These are phyloP conservation scores for Thielaviopsis euricoi DNA, from an alignment of 2,329 filamentous ascomycete species.

Conservation along the genomic window DNA sequence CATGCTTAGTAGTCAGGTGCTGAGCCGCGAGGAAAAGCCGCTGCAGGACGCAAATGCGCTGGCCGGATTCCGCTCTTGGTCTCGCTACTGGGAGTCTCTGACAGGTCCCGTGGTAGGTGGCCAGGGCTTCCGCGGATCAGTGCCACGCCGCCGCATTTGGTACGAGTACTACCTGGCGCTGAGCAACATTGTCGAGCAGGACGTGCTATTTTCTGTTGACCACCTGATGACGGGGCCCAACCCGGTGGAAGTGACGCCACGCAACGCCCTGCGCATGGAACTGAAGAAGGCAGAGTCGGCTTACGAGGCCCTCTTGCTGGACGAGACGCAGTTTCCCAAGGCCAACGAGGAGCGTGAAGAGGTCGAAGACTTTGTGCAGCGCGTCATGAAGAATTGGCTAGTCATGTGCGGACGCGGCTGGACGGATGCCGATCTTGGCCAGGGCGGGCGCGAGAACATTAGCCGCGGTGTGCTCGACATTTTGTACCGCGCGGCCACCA, in stretches of 20 bases:
- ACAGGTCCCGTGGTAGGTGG: constrained; percentile 33
- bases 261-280: constrained; percentile 54
- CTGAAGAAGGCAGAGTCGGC: constrained; percentile 61
- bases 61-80: constrained; percentile 49
- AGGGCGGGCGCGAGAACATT: constrained; percentile 60
- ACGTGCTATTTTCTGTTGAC: constrained; percentile 41
- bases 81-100: constrained; percentile 46
- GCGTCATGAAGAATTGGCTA: constrained; percentile 72
- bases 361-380: constrained; percentile 66
- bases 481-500: constrained; percentile 77
- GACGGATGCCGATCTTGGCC: constrained; percentile 65
- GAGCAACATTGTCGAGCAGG: constrained; percentile 55
- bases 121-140: constrained; percentile 39
- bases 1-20: constrained; percentile 46
- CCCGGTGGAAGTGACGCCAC: constrained; percentile 37
- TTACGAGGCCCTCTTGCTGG: constrained; percentile 65
- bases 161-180: constrained; percentile 68
- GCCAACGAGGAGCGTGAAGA: constrained; percentile 64
- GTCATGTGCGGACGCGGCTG: constrained; percentile 65
- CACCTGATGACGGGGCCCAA: constrained; percentile 23
- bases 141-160: constrained; percentile 58
- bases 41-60: constrained; percentile 37
- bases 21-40: constrained; percentile 33
- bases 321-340: constrained; percentile 68
- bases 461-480: constrained; percentile 69